Evolutionary conservation across 805 yeast genomes (phyloP), one percentile per base, ranked within the genome.

Genomic region (Yueomyces sinensis): DNA sequence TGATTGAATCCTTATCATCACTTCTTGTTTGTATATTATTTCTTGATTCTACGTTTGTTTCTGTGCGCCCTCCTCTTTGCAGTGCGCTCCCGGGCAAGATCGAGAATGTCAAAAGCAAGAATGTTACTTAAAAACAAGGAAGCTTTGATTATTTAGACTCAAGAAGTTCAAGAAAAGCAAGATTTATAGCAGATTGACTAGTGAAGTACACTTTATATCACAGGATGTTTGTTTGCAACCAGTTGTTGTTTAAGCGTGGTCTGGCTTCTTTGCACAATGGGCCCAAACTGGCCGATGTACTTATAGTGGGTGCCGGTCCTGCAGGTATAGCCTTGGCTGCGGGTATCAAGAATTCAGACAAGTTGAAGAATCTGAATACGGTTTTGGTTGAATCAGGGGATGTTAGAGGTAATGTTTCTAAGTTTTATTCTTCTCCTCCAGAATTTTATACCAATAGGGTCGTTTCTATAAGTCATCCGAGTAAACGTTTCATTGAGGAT

Each of bases 271-370:
- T 14, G 28, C 27, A 11, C n/a, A n/a, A n/a, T n/a, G 20, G 36
- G 5, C 49, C 52, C 5, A 56, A 58, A 36, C 36, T 50, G 20
- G 61, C 68, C 20, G 96, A 89, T 56, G 72, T 91, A 16, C 76
- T 83, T 6, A 81, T 91, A 35, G 81, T 91, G 27, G 98, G 98
- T 27, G 97, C 94, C 6, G 98, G 98, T 0, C 95, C 97, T 1
- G 97, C 97, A 1, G 98, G 98, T 0, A 61, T 91, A 37, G 78
- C 95, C 2, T 61, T 91, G 27, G 76, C 91, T 4, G 70, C 94
- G 0, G 93, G 94, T 0, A 58, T 89, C 37, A 80, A 82, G 52
- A 66, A 67, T 43, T 77, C 86, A 1, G 74, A 78, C 3, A 53
- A 65, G 16, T 70, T 94, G 4, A 62, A 59, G 20, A 62, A 71